Conservation (phyloP, 345 rosid genomes). For the Toxicodendron radicans region DNA sequence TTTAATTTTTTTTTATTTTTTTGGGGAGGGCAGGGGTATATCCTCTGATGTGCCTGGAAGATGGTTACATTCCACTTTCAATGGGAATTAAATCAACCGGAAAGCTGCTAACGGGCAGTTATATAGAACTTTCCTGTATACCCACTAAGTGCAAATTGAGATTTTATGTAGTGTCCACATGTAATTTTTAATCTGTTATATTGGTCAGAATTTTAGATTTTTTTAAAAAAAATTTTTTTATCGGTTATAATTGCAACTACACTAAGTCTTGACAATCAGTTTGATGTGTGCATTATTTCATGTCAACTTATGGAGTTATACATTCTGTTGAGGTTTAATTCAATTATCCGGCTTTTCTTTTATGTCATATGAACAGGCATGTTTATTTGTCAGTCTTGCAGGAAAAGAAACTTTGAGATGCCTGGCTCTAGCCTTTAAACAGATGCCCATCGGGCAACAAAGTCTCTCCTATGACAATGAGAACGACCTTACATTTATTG, state of each 20-base stretch:
- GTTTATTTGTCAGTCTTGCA: slow-evolving; percentile 72
- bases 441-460: slow-evolving; percentile 73
- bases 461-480: slow-evolving; percentile 75
- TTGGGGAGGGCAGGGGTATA: too few relatives aligned
- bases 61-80: not conserved
- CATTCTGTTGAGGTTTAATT: not conserved
- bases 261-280: not conserved
- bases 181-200: not conserved
- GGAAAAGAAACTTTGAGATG: slow-evolving; percentile 95
- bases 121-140: not conserved
- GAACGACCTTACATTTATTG: slow-evolving; percentile 95
- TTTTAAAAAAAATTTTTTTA: not conserved
- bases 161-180: not conserved
- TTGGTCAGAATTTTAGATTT: not conserved
- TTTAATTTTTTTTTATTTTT: too few relatives aligned
- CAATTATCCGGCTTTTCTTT: not conserved
- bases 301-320: not conserved
- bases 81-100: not conserved
- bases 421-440: slow-evolving; percentile 84
- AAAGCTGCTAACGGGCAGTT: not conserved
- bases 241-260: not conserved
- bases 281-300: slow-evolving; percentile 1
- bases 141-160: not conserved
- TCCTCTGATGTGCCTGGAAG: not conserved
- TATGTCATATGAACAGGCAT: slow-evolving; percentile 21